Base-by-base conservation (phyloP, 192 early-diverging fungal species). In the Gryganskiella cystojenkinii region DNA sequence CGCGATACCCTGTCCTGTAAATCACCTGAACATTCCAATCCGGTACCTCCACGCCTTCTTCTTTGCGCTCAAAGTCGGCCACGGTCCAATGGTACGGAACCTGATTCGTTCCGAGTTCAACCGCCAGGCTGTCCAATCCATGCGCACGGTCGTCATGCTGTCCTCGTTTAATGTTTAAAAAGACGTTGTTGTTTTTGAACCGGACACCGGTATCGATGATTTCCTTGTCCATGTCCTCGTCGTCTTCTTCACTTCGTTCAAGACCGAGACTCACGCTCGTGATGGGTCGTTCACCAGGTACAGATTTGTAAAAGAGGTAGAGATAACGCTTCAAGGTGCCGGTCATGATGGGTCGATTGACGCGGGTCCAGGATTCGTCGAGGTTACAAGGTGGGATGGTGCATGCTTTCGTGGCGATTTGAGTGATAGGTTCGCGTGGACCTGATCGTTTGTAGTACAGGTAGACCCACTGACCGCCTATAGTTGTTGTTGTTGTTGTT, bases 401-500 rank as follows among this genome's bases (percentile, higher is more conserved):
- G 20, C 74, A 78, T 49, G 74, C 67, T 56, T 76, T 76, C 45
- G 72, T 67, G 60, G 74, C 56, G 51, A 78, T 78, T 14, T 78
- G 74, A 24, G 74, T 78, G 61, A 78, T 78, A 25, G 74, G 74
- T 20, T 68, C 56, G 5, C 67, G 53, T 17, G 35, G 42, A 4
- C 74, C 74, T 58, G 27, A 54, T 31, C 44, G 37, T 55, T 64
- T 68, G 40, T 46, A 78, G 67, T 69, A 78, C 17, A 78, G 61
- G 28, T 78, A 40, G n/a, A 78, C 74, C 74, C 74, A 78, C 56
- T 78, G 74, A 24, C 74, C 74, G 33, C 74, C 74, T 78, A 46
- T 42, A 14, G 6, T 30, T 35, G 15, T 14, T 15, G 13, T 30
- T 40, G 56, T 30, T 40, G 9, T 30, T n/a, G 13, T n/a, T 6